Conservation (phyloP, 495 filamentous ascomycete genomes). For the Xylaria palmicola region DNA sequence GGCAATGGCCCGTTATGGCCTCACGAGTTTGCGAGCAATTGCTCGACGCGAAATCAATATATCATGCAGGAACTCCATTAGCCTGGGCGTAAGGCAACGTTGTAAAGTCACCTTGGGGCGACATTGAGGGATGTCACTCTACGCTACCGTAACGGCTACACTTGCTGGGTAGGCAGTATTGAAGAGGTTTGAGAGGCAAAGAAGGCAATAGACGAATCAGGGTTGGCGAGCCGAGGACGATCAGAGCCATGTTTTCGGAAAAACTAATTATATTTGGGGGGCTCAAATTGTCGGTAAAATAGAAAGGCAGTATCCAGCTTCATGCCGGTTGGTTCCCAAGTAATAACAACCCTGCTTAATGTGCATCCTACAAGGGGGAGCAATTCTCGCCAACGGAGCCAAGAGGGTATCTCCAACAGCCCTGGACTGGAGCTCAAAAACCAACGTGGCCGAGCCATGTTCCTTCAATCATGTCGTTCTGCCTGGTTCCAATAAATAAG, state of each 20-base stretch:
- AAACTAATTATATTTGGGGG: neutral
- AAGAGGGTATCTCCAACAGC: neutral
- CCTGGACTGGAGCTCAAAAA: neutral
- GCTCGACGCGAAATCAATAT: conserved; percentile 3
- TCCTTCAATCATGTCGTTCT: neutral
- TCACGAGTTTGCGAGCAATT: neutral
- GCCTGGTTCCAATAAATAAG: neutral
- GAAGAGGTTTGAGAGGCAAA: neutral
- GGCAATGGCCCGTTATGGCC: neutral
- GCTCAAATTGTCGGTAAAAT: conserved; percentile 5
- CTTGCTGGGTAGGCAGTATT: neutral
- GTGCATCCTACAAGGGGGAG: neutral
- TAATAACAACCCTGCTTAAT: neutral
- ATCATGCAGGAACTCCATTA: conserved; percentile 7
- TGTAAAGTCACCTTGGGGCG: neutral
- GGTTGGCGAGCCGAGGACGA: conserved; percentile 7
- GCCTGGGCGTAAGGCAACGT: conserved; percentile 3
- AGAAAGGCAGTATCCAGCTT: conserved; percentile 2
- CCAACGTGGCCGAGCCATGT: neutral
- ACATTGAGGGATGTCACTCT: conserved; percentile 5
- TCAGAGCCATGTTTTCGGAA: conserved; percentile 8
- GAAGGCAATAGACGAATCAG: neutral
- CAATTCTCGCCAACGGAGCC: neutral
- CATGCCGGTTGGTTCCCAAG: neutral
- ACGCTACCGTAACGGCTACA: conserved; percentile 2